Evolutionary conservation across 345 rosid species (phyloP), one percentile per base, ranked within the genome.

Genomic region (Toxicodendron radicans): DNA sequence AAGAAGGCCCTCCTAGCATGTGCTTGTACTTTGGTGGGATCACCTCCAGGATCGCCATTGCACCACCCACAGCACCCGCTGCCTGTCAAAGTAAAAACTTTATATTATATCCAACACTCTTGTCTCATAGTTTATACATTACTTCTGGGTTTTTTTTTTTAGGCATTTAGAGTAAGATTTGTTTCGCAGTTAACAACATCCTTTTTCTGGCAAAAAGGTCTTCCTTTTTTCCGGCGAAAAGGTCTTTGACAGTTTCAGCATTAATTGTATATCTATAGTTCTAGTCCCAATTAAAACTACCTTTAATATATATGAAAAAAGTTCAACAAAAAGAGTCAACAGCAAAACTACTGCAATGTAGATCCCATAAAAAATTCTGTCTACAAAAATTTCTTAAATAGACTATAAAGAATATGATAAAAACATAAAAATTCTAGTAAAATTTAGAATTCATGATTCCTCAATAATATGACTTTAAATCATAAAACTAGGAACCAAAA

Each of bases 1-100:
- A 72, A 24, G 89, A 69, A 62, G 99, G 97, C 0, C 89, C 96
- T 20, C 78, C 92, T 48, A 96, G 76, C 97, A 85, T 86, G 73
- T 90, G 79, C 79, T 86, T 92, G 75, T 87, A 91, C 48, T 89
- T 83, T 10, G 52, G 72, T 14, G 99, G 98, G 77, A 93, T 87
- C 75, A 87, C 84, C 88, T 90, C 90, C 90, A 83, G 73, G 58
- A 93, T 82, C 8, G 97, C 90, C 85, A 87, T 33, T 12, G 90
- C 98, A 64, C 99, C 98, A 32, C 89, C 99, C 62, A 82, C 94
- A n/a, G 99, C 98, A 64, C 99, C 99, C 5, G 82, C 86, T 11
- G 98, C 97, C 99, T 93, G 89, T 23, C 71, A 82, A 58, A 60
- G 35, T 24, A 57, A 10, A 59, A 76, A 58, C 58, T 64, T 13